phyloP scores from a whole-genome alignment of 768 basidiomycete species.

The Leccinum subtestaceum region DNA sequence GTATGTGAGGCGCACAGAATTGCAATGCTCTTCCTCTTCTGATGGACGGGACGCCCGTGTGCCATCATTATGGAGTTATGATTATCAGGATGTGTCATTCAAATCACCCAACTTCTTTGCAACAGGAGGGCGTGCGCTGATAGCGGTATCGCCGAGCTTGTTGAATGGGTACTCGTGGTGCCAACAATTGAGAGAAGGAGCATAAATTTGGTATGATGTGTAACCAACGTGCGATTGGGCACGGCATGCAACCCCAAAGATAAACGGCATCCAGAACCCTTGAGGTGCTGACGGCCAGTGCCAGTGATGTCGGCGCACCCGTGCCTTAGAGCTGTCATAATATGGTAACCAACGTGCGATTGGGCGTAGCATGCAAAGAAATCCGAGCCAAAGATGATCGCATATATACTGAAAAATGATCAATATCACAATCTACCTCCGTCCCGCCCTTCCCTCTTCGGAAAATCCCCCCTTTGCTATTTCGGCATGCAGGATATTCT shows the following conservation, averaged over 20 bases:
- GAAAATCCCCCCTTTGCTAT: background rate
- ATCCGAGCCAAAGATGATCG: background rate
- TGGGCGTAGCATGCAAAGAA: background rate
- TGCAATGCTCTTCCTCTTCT: background rate
- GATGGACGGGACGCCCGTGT: background rate
- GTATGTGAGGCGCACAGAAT: slow-evolving; percentile 77
- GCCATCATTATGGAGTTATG: background rate
- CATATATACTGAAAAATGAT: background rate
- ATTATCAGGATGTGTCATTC: background rate
- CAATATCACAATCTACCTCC: too few relatives aligned
- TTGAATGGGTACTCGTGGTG: too few relatives aligned
- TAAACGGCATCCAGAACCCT: too few relatives aligned
- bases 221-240: too few relatives aligned
- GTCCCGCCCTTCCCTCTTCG: background rate
- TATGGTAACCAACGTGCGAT: background rate
- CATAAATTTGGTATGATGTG: too few relatives aligned
- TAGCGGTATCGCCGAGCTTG: background rate
- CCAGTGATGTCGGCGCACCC: too few relatives aligned
- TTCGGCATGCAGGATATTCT: background rate
- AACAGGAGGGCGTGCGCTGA: too few relatives aligned
- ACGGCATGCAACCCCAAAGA: too few relatives aligned
- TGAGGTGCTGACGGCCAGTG: too few relatives aligned
- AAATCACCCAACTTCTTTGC: too few relatives aligned
- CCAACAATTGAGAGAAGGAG: too few relatives aligned
- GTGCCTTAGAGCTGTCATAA: background rate